Evolutionary conservation across 148 eudicot genomes (phyloP).

Genomic region (Amaranthus cruentus): DNA sequence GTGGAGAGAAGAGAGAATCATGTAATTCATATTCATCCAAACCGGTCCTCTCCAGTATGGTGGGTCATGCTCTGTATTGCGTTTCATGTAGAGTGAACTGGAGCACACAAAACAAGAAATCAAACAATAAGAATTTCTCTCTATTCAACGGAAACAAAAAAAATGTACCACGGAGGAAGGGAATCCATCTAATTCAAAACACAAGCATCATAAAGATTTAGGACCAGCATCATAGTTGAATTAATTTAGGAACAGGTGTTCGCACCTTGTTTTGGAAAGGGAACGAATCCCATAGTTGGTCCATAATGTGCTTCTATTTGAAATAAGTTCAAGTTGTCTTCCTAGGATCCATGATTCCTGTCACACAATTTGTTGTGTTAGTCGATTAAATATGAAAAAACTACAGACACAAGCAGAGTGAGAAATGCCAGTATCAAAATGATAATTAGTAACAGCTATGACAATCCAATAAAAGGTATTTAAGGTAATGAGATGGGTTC

Average conservation of each 20-base stretch:
- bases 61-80: constrained; percentile 91
- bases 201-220: not conserved
- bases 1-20: constrained; percentile 87
- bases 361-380: constrained; percentile 6
- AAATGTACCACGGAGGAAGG: not conserved
- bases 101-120: constrained; percentile 11
- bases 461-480: not conserved
- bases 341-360: constrained; percentile 78
- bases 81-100: constrained; percentile 92
- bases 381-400: not conserved
- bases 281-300: constrained; percentile 80
- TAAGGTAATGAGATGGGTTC: no score
- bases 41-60: constrained; percentile 98
- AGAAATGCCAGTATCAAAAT: not conserved
- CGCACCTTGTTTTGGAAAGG: constrained; percentile 78
- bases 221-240: not conserved
- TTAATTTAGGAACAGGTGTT: not conserved
- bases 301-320: constrained; percentile 77
- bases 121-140: not conserved
- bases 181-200: not conserved
- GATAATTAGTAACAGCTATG: not conserved
- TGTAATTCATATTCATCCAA: constrained; percentile 94
- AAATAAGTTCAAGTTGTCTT: constrained; percentile 85
- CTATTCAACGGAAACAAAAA: not conserved
- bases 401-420: not conserved